Conservation (phyloP, 176 grass and related monocot species). For the Ampelocalamus luodianensis region DNA sequence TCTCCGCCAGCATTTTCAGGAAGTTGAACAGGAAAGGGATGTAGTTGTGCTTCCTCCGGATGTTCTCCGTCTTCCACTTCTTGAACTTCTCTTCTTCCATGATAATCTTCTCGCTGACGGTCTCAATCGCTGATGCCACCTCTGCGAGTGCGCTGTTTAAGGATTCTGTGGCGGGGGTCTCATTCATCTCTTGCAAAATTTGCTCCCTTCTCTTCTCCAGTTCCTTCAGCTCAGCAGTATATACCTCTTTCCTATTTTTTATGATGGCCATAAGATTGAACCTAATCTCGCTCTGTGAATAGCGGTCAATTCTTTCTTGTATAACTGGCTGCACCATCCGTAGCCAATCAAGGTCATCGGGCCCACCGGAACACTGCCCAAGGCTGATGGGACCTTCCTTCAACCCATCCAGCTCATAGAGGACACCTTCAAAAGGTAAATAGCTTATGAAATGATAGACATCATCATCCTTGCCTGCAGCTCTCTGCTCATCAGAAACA, state of each 20-base stretch:
- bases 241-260: conserved; percentile 88
- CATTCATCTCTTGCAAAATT: conserved; percentile 66
- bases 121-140: conserved; percentile 66
- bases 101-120: conserved; percentile 68
- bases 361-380: conserved; percentile 64
- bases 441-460: conserved; percentile 99
- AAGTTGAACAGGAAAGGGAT: conserved; percentile 97
- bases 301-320: conserved; percentile 80
- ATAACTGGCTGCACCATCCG: conserved; percentile 90
- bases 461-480: conserved; percentile 82
- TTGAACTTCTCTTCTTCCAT: conserved; percentile 99
- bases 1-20: conserved; percentile 88
- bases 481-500: conserved; percentile 86
- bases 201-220: conserved; percentile 80
- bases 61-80: conserved; percentile 93
- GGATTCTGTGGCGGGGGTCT: not conserved
- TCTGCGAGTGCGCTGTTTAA: conserved; percentile 57
- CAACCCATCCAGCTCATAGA: conserved; percentile 91
- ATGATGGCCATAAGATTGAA: conserved; percentile 98
- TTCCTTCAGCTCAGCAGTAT: conserved; percentile 67
- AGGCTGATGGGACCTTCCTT: conserved; percentile 91
- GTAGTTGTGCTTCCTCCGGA: conserved; percentile 96
- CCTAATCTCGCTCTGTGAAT: conserved; percentile 92
- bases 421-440: conserved; percentile 80
- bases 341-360: conserved; percentile 73